Evolutionary conservation across 768 basidiomycete genomes (phyloP), one percentile per base, ranked within the genome.

Genomic region (Hemileccinum impolitum): DNA sequence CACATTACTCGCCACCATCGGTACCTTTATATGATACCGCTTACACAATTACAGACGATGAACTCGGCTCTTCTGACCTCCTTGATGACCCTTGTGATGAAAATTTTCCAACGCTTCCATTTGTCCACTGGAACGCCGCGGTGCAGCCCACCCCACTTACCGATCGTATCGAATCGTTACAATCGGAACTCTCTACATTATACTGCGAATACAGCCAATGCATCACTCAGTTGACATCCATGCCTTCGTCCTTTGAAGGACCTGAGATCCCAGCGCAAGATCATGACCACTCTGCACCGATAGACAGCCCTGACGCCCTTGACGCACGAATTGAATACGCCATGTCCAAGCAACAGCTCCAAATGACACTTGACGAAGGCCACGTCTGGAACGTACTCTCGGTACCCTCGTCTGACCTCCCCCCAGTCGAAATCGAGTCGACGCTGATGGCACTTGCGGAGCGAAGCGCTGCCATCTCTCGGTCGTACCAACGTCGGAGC

Each of bases 401-500:
- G 15, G 40, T 50, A 3, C 47, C 44, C 0, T 48, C 51, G 10
- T 58, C 58, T 13, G 39, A 52, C 39, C 23, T 12, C 17, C 38
- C 51, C 18, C 43, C 57, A n/a, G 43, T 30, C 36, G 60, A 64
- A 18, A 58, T 60, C 30, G 63, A 61, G 15, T 49, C 56, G 7
- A 49, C 58, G 0, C 53, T 69, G 53, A 48, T 64, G 9, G 46
- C 62, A 0, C 72, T 87, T 3, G 65, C 74, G 6, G 61, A 75
- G 26, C 76, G 75, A 52, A 90, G 87, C 54, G 67, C 67, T 31
- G 46, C 69, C 15, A 76, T 92, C 61, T 80, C 77, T 11, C 72
- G 76, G 37, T 90, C 86, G 6, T 92, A 87, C 55, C 65, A 77
- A 43, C 75, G 84, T 25, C 77, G 87, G 9, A 79, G 70, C 46